Evolutionary conservation across 2,329 filamentous ascomycete species (phyloP).

Genomic region (Colletotrichum sp.): DNA sequence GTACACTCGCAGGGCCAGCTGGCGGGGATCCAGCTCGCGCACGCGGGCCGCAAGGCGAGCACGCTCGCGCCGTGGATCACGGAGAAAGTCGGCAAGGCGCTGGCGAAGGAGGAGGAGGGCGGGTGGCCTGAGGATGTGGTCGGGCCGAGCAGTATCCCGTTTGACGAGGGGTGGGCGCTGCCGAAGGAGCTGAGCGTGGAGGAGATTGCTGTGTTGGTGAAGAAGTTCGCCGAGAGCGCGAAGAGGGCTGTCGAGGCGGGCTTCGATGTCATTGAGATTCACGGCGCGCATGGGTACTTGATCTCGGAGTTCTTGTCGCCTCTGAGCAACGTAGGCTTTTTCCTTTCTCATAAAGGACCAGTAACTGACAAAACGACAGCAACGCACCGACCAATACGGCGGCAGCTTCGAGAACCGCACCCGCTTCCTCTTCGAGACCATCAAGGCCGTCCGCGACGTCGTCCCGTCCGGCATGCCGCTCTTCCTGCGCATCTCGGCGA

Average conservation of each 20-base stretch:
- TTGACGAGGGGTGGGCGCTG: conserved; percentile 61
- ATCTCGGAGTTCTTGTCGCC: conserved; percentile 69
- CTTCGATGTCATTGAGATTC: conserved; percentile 77
- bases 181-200: conserved; percentile 72
- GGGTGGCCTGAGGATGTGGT: conserved; percentile 65
- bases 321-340: conserved; percentile 52
- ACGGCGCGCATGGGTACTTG: conserved; percentile 71
- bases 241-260: conserved; percentile 70
- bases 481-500: conserved; percentile 64
- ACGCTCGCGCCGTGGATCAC: conserved; percentile 70
- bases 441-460: conserved; percentile 53
- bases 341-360: background rate
- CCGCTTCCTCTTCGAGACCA: conserved; percentile 63
- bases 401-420: conserved; percentile 70
- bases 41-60: conserved; percentile 76
- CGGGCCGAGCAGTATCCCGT: conserved; percentile 60
- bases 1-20: conserved; percentile 79
- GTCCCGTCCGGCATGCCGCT: conserved; percentile 62
- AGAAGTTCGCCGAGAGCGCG: conserved; percentile 63
- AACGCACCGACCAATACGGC: conserved; percentile 69
- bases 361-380: conserved; percentile 30
- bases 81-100: conserved; percentile 45
- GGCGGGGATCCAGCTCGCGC: conserved; percentile 80
- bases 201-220: conserved; percentile 71
- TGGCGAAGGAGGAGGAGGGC: conserved; percentile 56